Evolutionary conservation across 2,329 filamentous ascomycete genomes (phyloP), one percentile per base, ranked within the genome.

Genomic region (Fusarium sublunatum): DNA sequence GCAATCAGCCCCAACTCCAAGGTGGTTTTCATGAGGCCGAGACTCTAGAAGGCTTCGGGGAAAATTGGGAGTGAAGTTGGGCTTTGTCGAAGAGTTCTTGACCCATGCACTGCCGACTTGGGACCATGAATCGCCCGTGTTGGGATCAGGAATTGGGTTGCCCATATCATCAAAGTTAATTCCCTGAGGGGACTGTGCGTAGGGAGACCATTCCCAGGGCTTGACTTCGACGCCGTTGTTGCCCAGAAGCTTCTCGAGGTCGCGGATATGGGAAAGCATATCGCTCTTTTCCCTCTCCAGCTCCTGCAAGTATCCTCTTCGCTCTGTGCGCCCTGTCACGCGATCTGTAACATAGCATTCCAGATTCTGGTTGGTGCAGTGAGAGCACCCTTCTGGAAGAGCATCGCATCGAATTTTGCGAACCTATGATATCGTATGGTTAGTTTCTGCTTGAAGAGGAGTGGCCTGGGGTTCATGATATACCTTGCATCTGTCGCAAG

Each of bases 321-420:
- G 86, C 58, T 91, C 90, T 46, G 92, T 91, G 62, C 90, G 88
- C 56, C 92, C 91, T 4, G 91, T 93, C 72, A 95, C 92, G 69
- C 92, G 88, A 75, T 96, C 92, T 55, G 92, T 96, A 50, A 93
- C 93, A 77, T 86, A 89, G 78, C 92, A 96, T 72, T 91, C 86
- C 69, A 90, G 86, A 64, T 87, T 88, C 73, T 91, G 90, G 75
- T 90, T 88, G 68, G 86, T 80, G 79, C 92, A 96, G 70, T 91
- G 90, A 61, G 91, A 91, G 78, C 92, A 96, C 62, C 91, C 92
- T 66, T 91, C 89, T 29, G 90, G 87, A 36, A 90, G 82, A 50
- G 88, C 89, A 79, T 96, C 92, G 81, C 92, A 96, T 73, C 91
- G 87, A 70, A 96, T 96, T 78, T 96, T 96, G 68, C 92, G 87